Conservation (phyloP, 75 land plant species). For the Sequoiadendron giganteum region DNA sequence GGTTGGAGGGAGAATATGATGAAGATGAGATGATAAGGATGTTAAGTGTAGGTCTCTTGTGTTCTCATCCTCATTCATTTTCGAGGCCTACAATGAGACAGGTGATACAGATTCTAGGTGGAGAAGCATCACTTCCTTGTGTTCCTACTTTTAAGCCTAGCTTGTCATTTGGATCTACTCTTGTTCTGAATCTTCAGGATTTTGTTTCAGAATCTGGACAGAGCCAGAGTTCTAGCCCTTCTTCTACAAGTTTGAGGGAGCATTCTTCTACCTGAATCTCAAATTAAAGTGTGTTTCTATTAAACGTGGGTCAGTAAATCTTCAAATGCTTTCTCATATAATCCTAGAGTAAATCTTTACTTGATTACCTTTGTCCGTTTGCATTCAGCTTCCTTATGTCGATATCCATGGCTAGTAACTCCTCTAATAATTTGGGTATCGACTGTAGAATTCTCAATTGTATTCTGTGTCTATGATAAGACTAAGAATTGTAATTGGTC, state of each 20-base stretch:
- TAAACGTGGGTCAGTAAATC: background rate
- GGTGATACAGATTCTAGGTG: constrained; percentile 72
- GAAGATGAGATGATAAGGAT: constrained; percentile 57
- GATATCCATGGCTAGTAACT: background rate
- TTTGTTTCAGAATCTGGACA: constrained; percentile 46
- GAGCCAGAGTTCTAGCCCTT: background rate
- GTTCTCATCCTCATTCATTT: constrained; percentile 74
- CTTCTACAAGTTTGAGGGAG: constrained; percentile 5
- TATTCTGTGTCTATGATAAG: background rate
- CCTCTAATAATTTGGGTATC: background rate
- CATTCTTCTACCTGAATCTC: background rate
- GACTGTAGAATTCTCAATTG: background rate
- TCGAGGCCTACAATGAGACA: constrained; percentile 79
- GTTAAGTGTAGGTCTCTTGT: constrained; percentile 70
- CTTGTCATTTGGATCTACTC: constrained; percentile 44
- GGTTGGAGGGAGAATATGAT: constrained; percentile 51
- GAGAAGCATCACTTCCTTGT: constrained; percentile 39
- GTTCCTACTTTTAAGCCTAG: constrained; percentile 67
- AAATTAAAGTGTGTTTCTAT: background rate
- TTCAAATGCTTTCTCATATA: background rate
- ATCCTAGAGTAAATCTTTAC: background rate
- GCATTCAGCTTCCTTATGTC: background rate
- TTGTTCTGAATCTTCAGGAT: constrained; percentile 43
- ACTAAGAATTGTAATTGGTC: no score
- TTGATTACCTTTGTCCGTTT: background rate